Base-by-base conservation (phyloP, 2,329 filamentous ascomycete genomes). In the Fusarium buxicola region DNA sequence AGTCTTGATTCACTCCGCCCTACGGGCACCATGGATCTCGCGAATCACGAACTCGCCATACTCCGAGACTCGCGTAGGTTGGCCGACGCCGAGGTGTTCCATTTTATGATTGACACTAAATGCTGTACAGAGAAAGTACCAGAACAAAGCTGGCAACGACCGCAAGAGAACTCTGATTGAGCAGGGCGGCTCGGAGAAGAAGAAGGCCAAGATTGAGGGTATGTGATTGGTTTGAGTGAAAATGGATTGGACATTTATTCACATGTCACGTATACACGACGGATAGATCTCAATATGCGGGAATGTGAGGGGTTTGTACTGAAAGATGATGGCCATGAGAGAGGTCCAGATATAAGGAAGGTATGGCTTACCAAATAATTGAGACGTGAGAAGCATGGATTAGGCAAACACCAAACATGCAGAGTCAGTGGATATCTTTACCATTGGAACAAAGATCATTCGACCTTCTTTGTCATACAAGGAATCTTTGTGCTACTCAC, bases 131-230 rank as follows among this genome's bases (percentile, higher is more conserved):
- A 58, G 68, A 45, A 70, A 70, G 41, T 46, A 43, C 16, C 64
- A 66, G 13, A 70, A 70, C 5, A 70, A 70, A 15, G 58, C 60
- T 4, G 65, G 68, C 0, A 70, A 70, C 2, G 68, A 70, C 15
- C 63, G 66, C 15, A 70, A 70, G 58, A 48, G 68, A 13, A 57
- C 44, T 8, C 47, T 43, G 10, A 60, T 46, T 21, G 65, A 51
- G 15, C 60, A 60, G 30, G 63, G 55, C 2, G 50, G 30, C 9
- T 38, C 46, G 11, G 36, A 55, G 8, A 41, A 31, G 16, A 70
- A 69, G 36, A 57, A 43, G 35, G n/a, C 30, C 11, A 58, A 44
- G 31, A 15, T n/a, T 2, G 15, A 45, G 5, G 11, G n/a, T 4
- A 13, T 21, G 11, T 40, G 12, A 16, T 18, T 31, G 12, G 10